These are phyloP conservation scores for Candolleomyces aberdarensis DNA, from an alignment of 768 basidiomycete genomes.

Conservation along the genomic window DNA sequence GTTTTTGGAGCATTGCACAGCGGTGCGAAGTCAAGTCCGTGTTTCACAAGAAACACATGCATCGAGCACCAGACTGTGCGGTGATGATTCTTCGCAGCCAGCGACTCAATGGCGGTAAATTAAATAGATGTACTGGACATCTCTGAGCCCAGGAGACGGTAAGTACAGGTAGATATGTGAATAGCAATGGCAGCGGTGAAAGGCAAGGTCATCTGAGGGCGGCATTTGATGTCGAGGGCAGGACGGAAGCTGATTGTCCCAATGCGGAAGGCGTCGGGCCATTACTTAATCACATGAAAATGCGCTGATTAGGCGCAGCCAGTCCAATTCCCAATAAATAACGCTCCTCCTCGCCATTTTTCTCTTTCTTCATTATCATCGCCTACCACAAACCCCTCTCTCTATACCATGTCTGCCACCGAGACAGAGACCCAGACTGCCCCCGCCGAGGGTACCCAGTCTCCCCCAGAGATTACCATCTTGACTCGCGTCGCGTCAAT, in stretches of 20 bases:
- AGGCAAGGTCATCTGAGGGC: too few species aligned
- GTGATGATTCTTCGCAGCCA: too few species aligned
- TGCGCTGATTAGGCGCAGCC: not conserved
- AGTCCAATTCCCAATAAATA: not conserved
- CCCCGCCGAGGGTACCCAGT: constrained; percentile 9
- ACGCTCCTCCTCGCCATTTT: not conserved
- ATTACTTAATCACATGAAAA: not conserved
- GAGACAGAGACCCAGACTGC: constrained; percentile 23
- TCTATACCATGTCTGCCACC: constrained; percentile 20
- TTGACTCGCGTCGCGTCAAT: constrained; percentile 67
- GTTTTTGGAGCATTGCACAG: too few species aligned
- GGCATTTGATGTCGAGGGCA: too few species aligned
- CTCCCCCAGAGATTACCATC: constrained; percentile 56
- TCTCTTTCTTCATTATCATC: not conserved
- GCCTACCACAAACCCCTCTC: not conserved
- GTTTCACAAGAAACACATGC: too few species aligned
- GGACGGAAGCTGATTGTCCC: not conserved
- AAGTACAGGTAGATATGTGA: too few species aligned
- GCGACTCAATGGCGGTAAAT: too few species aligned
- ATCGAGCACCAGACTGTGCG: too few species aligned
- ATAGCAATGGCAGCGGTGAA: too few species aligned
- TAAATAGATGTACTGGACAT: too few species aligned
- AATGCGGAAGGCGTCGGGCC: not conserved
- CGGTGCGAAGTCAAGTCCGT: too few species aligned
- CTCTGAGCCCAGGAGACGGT: too few species aligned